phyloP scores from a whole-genome alignment of 495 filamentous ascomycete genomes.

The Sabuloglossum arenarium region DNA sequence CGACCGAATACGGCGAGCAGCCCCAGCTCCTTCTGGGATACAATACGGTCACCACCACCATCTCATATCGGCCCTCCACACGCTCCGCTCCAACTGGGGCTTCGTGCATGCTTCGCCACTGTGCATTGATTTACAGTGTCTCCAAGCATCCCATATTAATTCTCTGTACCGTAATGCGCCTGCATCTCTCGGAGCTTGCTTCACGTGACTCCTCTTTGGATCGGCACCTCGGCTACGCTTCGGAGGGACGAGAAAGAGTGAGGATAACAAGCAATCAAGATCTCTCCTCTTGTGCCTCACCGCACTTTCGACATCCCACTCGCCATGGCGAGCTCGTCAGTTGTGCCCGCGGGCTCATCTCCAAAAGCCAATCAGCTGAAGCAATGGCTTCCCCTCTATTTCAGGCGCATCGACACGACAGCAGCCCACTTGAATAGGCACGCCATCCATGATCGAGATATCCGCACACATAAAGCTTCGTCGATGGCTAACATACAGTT shows the following conservation, averaged over 20 bases:
- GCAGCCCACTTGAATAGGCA: conserved; percentile 23
- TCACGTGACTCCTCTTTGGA: neutral
- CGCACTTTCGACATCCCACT: neutral
- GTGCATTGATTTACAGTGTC: too few relatives aligned
- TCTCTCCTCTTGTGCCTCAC: neutral
- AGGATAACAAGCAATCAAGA: neutral
- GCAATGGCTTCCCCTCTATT: conserved; percentile 14
- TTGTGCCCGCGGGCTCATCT: neutral
- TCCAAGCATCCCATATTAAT: too few relatives aligned
- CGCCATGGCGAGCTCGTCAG: neutral
- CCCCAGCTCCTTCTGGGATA: too few relatives aligned
- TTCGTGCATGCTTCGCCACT: too few relatives aligned
- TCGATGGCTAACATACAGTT: neutral
- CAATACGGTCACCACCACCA: too few relatives aligned
- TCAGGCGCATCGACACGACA: conserved; percentile 22
- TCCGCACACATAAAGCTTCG: neutral
- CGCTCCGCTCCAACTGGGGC: too few relatives aligned
- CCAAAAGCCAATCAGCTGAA: conserved; percentile 5
- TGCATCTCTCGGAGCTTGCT: too few relatives aligned
- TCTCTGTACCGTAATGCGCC: too few relatives aligned
- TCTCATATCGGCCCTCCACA: too few relatives aligned
- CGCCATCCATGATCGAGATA: neutral
- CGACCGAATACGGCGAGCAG: too few relatives aligned
- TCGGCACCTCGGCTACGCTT: neutral
- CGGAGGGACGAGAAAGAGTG: neutral